Evolutionary conservation across 2,329 filamentous ascomycete genomes (phyloP), one percentile per base, ranked within the genome.

Genomic region (Sporothrix curviconia): DNA sequence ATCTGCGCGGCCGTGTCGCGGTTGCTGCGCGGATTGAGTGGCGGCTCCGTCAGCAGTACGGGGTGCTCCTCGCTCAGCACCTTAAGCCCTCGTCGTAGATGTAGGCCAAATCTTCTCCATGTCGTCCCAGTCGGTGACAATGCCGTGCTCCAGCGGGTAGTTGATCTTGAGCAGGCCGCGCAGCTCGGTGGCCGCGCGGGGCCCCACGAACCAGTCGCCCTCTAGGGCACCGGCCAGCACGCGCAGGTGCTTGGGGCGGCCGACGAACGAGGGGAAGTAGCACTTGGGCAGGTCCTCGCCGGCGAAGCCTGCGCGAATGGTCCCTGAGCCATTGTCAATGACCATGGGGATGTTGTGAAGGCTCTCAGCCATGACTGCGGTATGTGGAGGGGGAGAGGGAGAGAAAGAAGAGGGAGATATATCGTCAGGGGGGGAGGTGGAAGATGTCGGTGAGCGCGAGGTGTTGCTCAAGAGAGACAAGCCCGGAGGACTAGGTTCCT

Each of bases 71-170:
- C 94, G 73, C 92, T 96, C 69, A 96, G 80, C 51, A 92, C 96
- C 78, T 96, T 97, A 67, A 99, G 73, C 63, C 95, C 69, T 96
- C 92, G 58, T 89, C 89, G 71, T 97, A 99, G 55, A 99, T 91
- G 69, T 95, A 94, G 67, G 95, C 89, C 94, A 99, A 74, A 99
- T 99, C 76, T 90, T 86, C 78, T 99, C 94, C 94, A 99, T 99
- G 70, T 99, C 94, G 70, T 97, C 94, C 94, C 94, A 99, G 73
- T 99, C 91, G 65, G 94, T 99, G 62, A 99, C 94, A 67, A 99
- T 95, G 66, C 94, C 94, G 71, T 99, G 94, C 76, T 97, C 94
- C 56, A 99, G 77, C 44, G 94, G 94, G 71, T 97, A 97, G 64
- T 85, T 82, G 66, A 99, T 96, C 81, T 97, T 99, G 66, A 99